A percentile compares a stretch with the other conserved stretches of the same genome.
Evolutionary conservation across 192 early-diverging fungal species (phyloP).

Genomic region (Gamsiella multidivaricata): DNA sequence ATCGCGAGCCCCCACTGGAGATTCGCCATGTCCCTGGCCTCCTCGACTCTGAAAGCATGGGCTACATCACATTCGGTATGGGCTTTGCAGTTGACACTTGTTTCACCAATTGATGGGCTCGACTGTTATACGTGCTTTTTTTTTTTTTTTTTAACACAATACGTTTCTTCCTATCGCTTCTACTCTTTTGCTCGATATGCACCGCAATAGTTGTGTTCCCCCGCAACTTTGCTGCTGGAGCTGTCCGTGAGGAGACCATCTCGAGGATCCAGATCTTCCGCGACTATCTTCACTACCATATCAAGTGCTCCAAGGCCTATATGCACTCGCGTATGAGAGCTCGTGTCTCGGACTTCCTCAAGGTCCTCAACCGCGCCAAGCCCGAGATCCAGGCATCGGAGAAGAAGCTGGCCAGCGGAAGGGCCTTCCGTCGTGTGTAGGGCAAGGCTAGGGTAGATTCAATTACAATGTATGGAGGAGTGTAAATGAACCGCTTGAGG

Average conservation of each 20-base stretch:
- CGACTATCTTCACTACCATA: constrained; percentile 99
- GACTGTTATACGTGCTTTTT: neutral
- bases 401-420: constrained; percentile 75
- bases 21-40: constrained; percentile 80
- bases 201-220: constrained; percentile 90
- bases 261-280: constrained; percentile 97
- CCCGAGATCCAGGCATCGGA: constrained; percentile 85
- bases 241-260: constrained; percentile 88
- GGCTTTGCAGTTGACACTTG: neutral
- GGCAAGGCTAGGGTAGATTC: neutral
- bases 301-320: constrained; percentile 99
- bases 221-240: constrained; percentile 79
- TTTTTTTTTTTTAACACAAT: too few species aligned
- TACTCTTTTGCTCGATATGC: neutral
- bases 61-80: constrained; percentile 96
- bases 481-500: too few species aligned
- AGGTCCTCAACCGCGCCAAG: constrained; percentile 98
- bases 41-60: constrained; percentile 84
- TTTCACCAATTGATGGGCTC: neutral
- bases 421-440: constrained; percentile 42
- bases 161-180: neutral
- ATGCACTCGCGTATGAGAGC: constrained; percentile 98
- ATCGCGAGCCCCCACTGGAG: constrained; percentile 94
- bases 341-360: constrained; percentile 94
- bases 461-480: too few species aligned